Evolutionary conservation across 1,139 yeast genomes (phyloP).

Genomic region (Taphrina confusa): DNA sequence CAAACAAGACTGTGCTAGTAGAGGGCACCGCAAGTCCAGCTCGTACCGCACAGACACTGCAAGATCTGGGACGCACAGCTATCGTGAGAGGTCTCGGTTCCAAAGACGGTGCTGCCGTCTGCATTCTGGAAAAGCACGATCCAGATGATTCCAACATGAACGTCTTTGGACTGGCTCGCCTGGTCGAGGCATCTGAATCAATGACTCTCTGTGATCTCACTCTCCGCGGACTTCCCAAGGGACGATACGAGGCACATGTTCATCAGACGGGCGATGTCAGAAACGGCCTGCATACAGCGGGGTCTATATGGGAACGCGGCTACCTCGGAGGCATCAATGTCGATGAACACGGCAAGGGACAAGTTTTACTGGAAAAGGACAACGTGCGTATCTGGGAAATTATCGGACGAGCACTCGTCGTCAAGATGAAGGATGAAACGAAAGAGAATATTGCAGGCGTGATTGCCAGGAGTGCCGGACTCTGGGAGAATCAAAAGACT

Average conservation of each 20-base stretch:
- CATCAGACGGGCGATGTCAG: constrained; percentile 75
- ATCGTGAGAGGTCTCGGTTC: constrained; percentile 88
- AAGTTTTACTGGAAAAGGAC: constrained; percentile 60
- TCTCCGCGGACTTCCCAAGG: constrained; percentile 64
- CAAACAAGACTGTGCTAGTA: constrained; percentile 61
- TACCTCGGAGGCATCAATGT: constrained; percentile 49
- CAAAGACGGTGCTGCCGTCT: constrained; percentile 87
- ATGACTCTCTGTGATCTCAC: constrained; percentile 72
- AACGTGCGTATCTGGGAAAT: constrained; percentile 60
- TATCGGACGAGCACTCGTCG: constrained; percentile 78
- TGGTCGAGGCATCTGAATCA: constrained; percentile 63
- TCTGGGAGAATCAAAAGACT: constrained; percentile 91
- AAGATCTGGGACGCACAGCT: constrained; percentile 77
- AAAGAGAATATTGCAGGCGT: constrained; percentile 63
- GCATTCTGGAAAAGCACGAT: constrained; percentile 76
- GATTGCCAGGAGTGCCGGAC: constrained; percentile 93
- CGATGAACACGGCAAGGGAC: constrained; percentile 55
- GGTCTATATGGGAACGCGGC: constrained; percentile 13
- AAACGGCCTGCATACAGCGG: constrained; percentile 59
- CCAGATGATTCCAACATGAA: constrained; percentile 56
- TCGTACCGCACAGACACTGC: constrained; percentile 63
- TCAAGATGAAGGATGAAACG: constrained; percentile 49
- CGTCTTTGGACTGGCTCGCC: constrained; percentile 83
- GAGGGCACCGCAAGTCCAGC: constrained; percentile 72
- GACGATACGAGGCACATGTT: constrained; percentile 68